These are phyloP conservation scores for Thermomyces lanuginosus DNA, from an alignment of 2,329 filamentous ascomycete genomes.

Conservation along the genomic window DNA sequence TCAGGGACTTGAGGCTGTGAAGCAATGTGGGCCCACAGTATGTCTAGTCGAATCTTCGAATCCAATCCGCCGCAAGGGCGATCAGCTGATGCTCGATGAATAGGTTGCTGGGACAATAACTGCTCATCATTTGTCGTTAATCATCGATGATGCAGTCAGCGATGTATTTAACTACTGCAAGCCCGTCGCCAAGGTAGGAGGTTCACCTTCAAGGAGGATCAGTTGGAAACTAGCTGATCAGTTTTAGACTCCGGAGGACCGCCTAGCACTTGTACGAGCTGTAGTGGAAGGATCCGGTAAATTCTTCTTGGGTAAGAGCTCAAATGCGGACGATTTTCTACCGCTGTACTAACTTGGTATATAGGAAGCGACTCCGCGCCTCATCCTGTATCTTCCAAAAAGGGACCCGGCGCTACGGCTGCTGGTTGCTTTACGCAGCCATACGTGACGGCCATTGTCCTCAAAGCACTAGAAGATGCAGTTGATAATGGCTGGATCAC, in stretches of 20 bases:
- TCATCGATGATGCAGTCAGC: constrained; percentile 55
- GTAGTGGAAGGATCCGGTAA: constrained; percentile 39
- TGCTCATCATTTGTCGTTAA: constrained; percentile 69
- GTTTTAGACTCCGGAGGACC: constrained; percentile 44
- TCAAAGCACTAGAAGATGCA: constrained; percentile 42
- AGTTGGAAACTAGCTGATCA: not conserved
- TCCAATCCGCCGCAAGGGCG: not conserved
- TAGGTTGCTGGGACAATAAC: constrained; percentile 50
- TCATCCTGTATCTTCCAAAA: constrained; percentile 41
- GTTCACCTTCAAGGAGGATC: not conserved
- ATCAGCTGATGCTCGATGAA: not conserved
- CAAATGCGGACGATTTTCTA: not conserved
- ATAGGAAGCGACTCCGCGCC: constrained; percentile 51
- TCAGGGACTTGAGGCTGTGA: constrained; percentile 63
- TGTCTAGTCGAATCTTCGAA: constrained; percentile 1
- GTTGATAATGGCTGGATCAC: constrained; percentile 37
- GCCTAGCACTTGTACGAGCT: constrained; percentile 53
- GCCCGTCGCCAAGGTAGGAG: constrained; percentile 44
- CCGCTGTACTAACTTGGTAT: not conserved
- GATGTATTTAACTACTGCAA: constrained; percentile 70
- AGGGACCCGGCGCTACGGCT: constrained; percentile 34
- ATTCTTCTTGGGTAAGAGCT: constrained; percentile 47
- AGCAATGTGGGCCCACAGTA: constrained; percentile 54
- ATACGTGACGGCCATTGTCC: constrained; percentile 40
- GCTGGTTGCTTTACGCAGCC: constrained; percentile 49